Evolutionary conservation across 139 green algal species (phyloP), one percentile per base, ranked within the genome.

Genomic region (Coccomyxa sp.): DNA sequence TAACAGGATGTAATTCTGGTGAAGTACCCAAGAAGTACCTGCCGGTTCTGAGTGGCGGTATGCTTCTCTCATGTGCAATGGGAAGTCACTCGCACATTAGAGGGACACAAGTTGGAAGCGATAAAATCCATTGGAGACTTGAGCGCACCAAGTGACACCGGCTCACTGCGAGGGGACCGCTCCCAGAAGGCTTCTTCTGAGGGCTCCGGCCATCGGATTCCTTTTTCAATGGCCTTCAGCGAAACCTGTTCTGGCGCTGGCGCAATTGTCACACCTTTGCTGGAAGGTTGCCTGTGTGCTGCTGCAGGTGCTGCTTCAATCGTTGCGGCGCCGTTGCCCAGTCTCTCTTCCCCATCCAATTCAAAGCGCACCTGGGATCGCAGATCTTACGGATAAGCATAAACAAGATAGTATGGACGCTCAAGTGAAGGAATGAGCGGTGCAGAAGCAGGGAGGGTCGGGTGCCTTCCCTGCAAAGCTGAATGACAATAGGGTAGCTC

Each of bases 171-270:
- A 30, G 86, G 68, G 13, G 84, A 76, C 13, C 85, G 84, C 67
- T 92, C 86, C 84, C 86, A 90, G 79, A 90, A 90, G 0, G 76
- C 30, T 0, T 79, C 23, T 32, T 92, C 82, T 21, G 45, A 63
- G 13, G 85, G 74, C 23, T n/a, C 66, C 12, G 89, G 89, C 89
- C 89, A 92, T 30, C 16, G 23, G 59, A 92, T 92, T 58, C 85
- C 89, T 31, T 67, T 51, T 58, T 91, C 85, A 58, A 91, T 21
- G 63, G 18, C 63, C 63, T 71, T 21, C 63, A 71, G 63, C 1
- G 18, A 28, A 1, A 71, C 63, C 63, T 71, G 4, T 9, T 51
- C 38, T 51, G 38, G 38, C 38, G 38, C 38, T 51, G 38, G 38
- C 3, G 38, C 38, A 7, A 51, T 3, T 51, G 38, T 51, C 38